Evolutionary conservation across 1,284 basidiomycete genomes (phyloP).

Genomic region (Bondarzewia mesenterica): DNA sequence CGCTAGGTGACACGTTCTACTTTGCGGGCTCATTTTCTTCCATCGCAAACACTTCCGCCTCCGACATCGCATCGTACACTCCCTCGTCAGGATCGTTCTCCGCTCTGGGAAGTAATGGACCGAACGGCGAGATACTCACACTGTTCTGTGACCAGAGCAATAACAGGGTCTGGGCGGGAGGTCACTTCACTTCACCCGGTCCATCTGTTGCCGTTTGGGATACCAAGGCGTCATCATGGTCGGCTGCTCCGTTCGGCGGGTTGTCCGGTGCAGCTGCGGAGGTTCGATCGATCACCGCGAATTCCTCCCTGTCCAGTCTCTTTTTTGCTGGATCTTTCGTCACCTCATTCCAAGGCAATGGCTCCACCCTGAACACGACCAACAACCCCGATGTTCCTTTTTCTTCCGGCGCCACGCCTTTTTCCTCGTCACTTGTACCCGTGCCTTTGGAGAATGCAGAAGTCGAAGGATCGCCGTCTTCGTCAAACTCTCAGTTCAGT

Average conservation of each 20-base stretch:
- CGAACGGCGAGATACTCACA: constrained; percentile 67
- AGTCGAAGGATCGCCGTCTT: constrained; percentile 67
- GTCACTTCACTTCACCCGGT: constrained; percentile 66
- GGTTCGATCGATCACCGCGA: constrained; percentile 74
- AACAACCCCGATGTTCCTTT: constrained; percentile 73
- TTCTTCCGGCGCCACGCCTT: constrained; percentile 73
- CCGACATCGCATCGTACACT: constrained; percentile 71
- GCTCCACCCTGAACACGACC: constrained; percentile 45
- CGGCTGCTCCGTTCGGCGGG: constrained; percentile 74
- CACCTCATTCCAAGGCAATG: constrained; percentile 59
- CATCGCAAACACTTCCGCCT: constrained; percentile 45
- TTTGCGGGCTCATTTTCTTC: constrained; percentile 73
- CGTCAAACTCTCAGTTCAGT: constrained; percentile 53
- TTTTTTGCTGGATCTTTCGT: constrained; percentile 88
- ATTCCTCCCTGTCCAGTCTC: constrained; percentile 64
- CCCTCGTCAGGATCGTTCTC: constrained; percentile 51
- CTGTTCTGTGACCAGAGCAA: constrained; percentile 77
- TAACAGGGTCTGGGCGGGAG: constrained; percentile 80
- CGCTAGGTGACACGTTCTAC: constrained; percentile 57
- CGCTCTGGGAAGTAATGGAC: constrained; percentile 49
- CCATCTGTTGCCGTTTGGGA: constrained; percentile 80
- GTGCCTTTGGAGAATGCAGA: constrained; percentile 65
- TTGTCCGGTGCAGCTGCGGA: constrained; percentile 62
- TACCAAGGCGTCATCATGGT: constrained; percentile 57
- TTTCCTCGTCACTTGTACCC: constrained; percentile 87